A percentile compares a stretch with the other conserved stretches of the same genome.
phyloP scores from a whole-genome alignment of 176 grass and related monocot species.

The Tillandsia fasciculata region DNA sequence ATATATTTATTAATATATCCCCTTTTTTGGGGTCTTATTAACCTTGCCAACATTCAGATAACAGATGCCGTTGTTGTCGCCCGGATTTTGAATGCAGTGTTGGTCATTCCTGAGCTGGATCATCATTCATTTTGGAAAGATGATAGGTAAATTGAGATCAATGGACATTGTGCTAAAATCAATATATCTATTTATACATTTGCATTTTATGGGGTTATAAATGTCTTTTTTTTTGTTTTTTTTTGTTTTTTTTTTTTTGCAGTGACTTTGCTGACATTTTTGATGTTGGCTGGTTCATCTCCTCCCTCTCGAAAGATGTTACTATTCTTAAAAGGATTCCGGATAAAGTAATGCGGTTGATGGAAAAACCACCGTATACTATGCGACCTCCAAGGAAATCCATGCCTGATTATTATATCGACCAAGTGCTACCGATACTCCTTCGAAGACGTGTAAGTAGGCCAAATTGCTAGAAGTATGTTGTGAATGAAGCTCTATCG shows the following conservation, averaged over 20 bases:
- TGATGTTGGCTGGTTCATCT: constrained; percentile 84
- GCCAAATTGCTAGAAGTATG: neutral
- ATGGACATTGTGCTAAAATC: constrained; percentile 5
- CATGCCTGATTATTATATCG: constrained; percentile 69
- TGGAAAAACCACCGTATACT: constrained; percentile 94
- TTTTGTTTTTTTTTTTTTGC: constrained; percentile 17
- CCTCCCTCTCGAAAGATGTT: constrained; percentile 65
- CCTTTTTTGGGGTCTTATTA: constrained; percentile 8
- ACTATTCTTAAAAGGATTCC: constrained; percentile 72
- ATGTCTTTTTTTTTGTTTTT: neutral
- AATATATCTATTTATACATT: neutral
- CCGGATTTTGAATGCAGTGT: constrained; percentile 83
- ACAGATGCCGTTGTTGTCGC: constrained; percentile 92
- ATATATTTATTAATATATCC: neutral
- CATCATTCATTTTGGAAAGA: constrained; percentile 92
- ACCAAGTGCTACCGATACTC: constrained; percentile 86
- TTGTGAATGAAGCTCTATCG: neutral
- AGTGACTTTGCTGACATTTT: constrained; percentile 92
- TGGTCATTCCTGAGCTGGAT: constrained; percentile 85
- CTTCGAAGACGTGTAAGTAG: constrained; percentile 81
- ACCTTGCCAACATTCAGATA: constrained; percentile 51
- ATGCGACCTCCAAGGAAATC: constrained; percentile 95
- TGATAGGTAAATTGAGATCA: constrained; percentile 40
- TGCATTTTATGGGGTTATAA: neutral
- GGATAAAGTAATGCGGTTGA: constrained; percentile 78